Evolutionary conservation across 2,329 filamentous ascomycete species (phyloP).

Genomic region (Colletotrichum theobromicola): DNA sequence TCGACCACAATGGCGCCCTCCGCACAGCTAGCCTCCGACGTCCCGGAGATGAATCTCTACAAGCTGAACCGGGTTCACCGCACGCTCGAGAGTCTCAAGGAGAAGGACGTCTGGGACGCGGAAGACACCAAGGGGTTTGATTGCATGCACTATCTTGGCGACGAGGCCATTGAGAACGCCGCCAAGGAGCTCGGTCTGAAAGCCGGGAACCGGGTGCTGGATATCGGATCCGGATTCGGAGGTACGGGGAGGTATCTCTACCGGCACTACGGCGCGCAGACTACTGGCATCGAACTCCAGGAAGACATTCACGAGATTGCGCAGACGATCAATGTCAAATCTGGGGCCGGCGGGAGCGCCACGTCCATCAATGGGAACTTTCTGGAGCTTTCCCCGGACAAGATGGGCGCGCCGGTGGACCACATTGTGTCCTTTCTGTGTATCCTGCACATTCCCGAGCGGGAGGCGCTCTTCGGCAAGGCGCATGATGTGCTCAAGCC

Average conservation of each 20-base stretch:
- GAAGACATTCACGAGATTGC: slow-evolving; percentile 25
- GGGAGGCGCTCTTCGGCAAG: slow-evolving; percentile 19
- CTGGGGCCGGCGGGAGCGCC: slow-evolving; percentile 1
- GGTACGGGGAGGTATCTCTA: slow-evolving; percentile 26
- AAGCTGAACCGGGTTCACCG: slow-evolving; percentile 14
- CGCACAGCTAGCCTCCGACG: neutral
- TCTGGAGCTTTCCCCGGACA: neutral
- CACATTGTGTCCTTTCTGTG: slow-evolving; percentile 27
- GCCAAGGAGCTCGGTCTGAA: slow-evolving; percentile 12
- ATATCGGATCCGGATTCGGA: slow-evolving; percentile 26
- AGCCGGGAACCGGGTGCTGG: slow-evolving; percentile 19
- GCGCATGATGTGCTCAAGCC: slow-evolving; percentile 9
- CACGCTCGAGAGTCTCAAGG: neutral
- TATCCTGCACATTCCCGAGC: slow-evolving; percentile 23
- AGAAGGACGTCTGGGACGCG: slow-evolving; percentile 21
- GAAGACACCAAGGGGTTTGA: slow-evolving; percentile 25
- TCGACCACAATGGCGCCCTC: neutral
- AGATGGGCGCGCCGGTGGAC: slow-evolving; percentile 13
- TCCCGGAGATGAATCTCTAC: slow-evolving; percentile 19
- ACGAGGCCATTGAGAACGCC: slow-evolving; percentile 23
- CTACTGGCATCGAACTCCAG: slow-evolving; percentile 25
- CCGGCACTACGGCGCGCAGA: slow-evolving; percentile 12
- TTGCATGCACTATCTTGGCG: slow-evolving; percentile 28
- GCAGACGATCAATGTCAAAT: slow-evolving; percentile 19
- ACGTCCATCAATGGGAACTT: slow-evolving; percentile 24